Base-by-base conservation (phyloP, 1,284 basidiomycete genomes). In the Cryptococcus sp. region DNA sequence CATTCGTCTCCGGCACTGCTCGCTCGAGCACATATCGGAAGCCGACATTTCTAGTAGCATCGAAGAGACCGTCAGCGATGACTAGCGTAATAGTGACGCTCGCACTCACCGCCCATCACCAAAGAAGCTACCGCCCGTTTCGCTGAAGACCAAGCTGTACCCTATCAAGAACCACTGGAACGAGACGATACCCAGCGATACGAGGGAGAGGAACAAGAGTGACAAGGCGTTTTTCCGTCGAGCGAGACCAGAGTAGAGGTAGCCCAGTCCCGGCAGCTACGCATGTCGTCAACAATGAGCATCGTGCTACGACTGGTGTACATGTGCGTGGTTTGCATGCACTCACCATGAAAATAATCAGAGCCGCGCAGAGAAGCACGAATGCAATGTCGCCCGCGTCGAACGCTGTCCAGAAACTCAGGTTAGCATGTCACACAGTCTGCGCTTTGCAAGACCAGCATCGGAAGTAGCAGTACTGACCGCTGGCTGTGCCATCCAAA, bases 161-260 rank as follows among this genome's bases (percentile, higher is more conserved):
- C 89, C 90, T 84, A 88, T 88, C 77, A 89, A 88, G 76, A 87
- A 91, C 90, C 90, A 93, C 73, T 94, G 91, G 80, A 96, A 89
- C 1, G 77, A 79, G 38, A 80, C 75, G 65, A 93, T 88, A 60
- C 87, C 87, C 65, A 93, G 82, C 3, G 89, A 88, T 64, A 90
- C 88, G 68, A 84, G 73, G 13, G 80, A 80, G 47, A 84, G 75
- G 66, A 82, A 80, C 3, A 83, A 71, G 15, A 83, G 76, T 46
- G 80, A 80, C 11, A 84, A 74, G 1, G 82, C 82, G 61, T 83
- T 84, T 66, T 83, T 83, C 42, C 92, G 82, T 54, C 91, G 84
- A 19, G 89, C 86, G 15, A 93, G 82, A 60, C 92, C 92, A 44
- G 91, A 91, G 78, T 95, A 95, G 31, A 94, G 86, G 81, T 93